Conservation (phyloP, 768 basidiomycete genomes). For the Hypholoma sublateritium region DNA sequence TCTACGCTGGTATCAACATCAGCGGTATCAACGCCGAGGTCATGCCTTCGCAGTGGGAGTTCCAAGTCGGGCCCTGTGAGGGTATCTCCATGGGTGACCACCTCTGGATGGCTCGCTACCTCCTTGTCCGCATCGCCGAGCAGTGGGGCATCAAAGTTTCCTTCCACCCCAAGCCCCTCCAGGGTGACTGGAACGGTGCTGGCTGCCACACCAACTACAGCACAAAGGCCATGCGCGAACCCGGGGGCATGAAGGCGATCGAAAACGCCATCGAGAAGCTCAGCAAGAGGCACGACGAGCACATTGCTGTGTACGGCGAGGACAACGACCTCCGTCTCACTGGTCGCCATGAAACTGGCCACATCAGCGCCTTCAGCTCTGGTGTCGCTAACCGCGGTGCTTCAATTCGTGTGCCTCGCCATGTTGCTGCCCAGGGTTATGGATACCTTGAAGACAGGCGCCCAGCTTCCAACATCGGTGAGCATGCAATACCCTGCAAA, state of each 20-base stretch:
- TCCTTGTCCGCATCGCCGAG: slow-evolving; percentile 93
- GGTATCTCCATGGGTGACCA: slow-evolving; percentile 99
- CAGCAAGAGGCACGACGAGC: slow-evolving; percentile 85
- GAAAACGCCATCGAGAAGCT: slow-evolving; percentile 94
- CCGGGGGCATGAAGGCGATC: slow-evolving; percentile 90
- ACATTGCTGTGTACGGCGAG: slow-evolving; percentile 97
- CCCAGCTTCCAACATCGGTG: slow-evolving; percentile 97
- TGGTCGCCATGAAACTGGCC: slow-evolving; percentile 96
- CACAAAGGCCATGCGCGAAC: slow-evolving; percentile 91
- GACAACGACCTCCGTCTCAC: slow-evolving; percentile 97
- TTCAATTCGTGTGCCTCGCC: slow-evolving; percentile 93
- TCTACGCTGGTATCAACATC: slow-evolving; percentile 95
- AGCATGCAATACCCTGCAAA: slow-evolving; percentile 21
- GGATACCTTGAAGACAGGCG: slow-evolving; percentile 97
- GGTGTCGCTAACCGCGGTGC: slow-evolving; percentile 98
- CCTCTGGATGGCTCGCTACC: slow-evolving; percentile 98
- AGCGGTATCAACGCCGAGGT: slow-evolving; percentile 99
- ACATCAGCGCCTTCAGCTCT: slow-evolving; percentile 87
- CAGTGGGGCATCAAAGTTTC: slow-evolving; percentile 98
- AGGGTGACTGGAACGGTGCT: slow-evolving; percentile 99
- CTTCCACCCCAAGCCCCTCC: slow-evolving; percentile 98
- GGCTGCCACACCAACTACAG: slow-evolving; percentile 99
- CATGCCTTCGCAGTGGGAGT: slow-evolving; percentile 99
- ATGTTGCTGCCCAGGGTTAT: slow-evolving; percentile 88
- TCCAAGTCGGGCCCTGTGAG: slow-evolving; percentile 98